Evolutionary conservation across 768 basidiomycete species (phyloP).

Genomic region (Leccinum subtestaceum): DNA sequence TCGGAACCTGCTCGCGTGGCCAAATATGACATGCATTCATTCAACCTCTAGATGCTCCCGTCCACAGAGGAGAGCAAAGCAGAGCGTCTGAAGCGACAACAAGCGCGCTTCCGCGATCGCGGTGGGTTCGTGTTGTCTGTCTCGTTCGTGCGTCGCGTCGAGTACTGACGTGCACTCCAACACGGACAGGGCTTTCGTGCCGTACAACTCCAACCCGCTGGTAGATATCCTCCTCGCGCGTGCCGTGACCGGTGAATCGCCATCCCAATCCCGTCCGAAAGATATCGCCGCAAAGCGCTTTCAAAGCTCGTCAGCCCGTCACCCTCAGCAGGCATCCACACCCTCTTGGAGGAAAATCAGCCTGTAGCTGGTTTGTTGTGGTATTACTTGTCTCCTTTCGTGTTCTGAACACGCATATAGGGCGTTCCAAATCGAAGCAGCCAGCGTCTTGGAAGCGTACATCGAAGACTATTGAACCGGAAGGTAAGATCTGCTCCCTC

Average conservation of each 20-base stretch:
- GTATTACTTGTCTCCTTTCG: no score
- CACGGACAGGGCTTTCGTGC: conserved; percentile 49
- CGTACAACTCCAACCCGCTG: conserved; percentile 48
- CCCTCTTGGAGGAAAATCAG: neutral
- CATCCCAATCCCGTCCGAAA: conserved; percentile 30
- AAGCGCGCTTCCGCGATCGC: conserved; percentile 65
- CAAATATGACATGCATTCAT: neutral
- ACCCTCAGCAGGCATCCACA: neutral
- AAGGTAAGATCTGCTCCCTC: conserved; percentile 2
- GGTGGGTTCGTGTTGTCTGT: conserved; percentile 48
- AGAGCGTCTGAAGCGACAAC: conserved; percentile 57
- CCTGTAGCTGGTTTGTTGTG: conserved; percentile 16
- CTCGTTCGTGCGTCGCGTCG: neutral
- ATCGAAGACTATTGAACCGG: no score
- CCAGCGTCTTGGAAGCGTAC: no score
- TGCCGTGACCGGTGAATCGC: conserved; percentile 46
- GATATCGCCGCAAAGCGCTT: neutral
- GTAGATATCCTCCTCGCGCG: conserved; percentile 52
- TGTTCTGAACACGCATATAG: conserved; percentile 9
- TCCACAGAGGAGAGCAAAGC: conserved; percentile 60
- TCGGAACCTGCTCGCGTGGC: no score
- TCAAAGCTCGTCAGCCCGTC: conserved; percentile 2
- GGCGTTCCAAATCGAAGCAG: neutral
- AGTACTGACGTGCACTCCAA: neutral
- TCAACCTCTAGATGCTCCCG: neutral